phyloP scores from a whole-genome alignment of 176 grass and related monocot species.

The Secale cereale region DNA sequence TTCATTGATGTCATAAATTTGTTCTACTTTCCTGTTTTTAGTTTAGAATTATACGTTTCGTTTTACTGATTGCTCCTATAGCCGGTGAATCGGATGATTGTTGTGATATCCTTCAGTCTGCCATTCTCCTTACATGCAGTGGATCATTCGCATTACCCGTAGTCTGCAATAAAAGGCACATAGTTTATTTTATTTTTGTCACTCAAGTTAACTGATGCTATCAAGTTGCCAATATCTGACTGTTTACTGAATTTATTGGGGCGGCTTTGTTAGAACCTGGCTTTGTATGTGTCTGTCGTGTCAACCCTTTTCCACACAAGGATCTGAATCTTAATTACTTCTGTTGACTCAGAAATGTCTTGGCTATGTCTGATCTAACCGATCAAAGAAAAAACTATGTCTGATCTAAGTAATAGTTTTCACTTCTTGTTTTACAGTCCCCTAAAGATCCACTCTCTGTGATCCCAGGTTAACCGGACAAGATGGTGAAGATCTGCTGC shows the following conservation, averaged over 20 bases:
- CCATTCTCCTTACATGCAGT: neutral
- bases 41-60: neutral
- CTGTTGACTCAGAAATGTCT: neutral
- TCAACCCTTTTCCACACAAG: neutral
- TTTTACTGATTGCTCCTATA: neutral
- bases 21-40: neutral
- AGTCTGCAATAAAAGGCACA: neutral
- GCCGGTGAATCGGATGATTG: neutral
- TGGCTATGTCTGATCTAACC: neutral
- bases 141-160: neutral
- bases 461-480: neutral
- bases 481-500: slow-evolving; percentile 21
- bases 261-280: neutral
- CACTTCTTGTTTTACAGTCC: neutral
- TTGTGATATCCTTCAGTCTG: neutral
- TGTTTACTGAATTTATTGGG: neutral
- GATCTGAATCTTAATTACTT: slow-evolving; percentile 9
- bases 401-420: neutral
- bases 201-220: neutral
- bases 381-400: neutral
- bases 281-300: neutral
- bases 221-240: neutral
- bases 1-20: neutral
- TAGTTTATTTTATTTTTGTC: neutral
- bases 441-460: neutral